Evolutionary conservation across 352 stramenopile genomes (phyloP), one percentile per base, ranked within the genome.

Genomic region (Phytophthora pini): DNA sequence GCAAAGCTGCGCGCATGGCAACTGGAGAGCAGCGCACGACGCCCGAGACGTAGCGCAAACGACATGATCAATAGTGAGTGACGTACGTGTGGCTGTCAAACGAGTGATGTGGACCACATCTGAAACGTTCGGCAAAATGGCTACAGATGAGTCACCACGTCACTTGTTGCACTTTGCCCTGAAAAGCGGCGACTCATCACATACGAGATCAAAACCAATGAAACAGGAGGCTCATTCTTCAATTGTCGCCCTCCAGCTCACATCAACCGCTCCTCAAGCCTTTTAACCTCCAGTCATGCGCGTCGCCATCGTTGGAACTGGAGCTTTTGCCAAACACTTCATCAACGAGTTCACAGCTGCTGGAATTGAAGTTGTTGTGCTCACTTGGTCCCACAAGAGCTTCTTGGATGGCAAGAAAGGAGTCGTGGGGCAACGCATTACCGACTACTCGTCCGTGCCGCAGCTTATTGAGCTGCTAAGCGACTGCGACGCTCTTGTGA

Each of bases 311-410:
- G 71, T 34, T 41, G 74, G 70, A 72, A 55, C 53, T 12, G 71
- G 71, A 56, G 58, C 57, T 8, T 72, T 79, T 31, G 75, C 61
- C 68, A 79, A 79, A 56, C 51, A 77, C 36, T 70, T 80, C 22
- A 32, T 59, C 20, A 52, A 78, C n/a, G 74, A 74, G 12, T 34
- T 76, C 0, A 39, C 69, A 12, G 29, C 41, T 11, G 55, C 52
- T 17, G 68, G 70, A 12, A 57, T 70, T 15, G 70, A 82, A 22
- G 59, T 79, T 52, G 65, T 79, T 9, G 40, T 79, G 22, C 61
- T 82, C 13, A 76, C 74, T 4, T 63, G 70, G 3, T 79, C 70
- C 7, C 68, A 75, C 70, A 82, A 80, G 51, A 20, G 50, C 11
- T 74, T 71, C 41, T 72, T 82, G 8, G 70, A 80, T 4, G 57